A percentile compares a stretch with the other conserved stretches of the same genome.
Conservation (phyloP, 2,329 filamentous ascomycete species). For the Colletotrichum sp. region DNA sequence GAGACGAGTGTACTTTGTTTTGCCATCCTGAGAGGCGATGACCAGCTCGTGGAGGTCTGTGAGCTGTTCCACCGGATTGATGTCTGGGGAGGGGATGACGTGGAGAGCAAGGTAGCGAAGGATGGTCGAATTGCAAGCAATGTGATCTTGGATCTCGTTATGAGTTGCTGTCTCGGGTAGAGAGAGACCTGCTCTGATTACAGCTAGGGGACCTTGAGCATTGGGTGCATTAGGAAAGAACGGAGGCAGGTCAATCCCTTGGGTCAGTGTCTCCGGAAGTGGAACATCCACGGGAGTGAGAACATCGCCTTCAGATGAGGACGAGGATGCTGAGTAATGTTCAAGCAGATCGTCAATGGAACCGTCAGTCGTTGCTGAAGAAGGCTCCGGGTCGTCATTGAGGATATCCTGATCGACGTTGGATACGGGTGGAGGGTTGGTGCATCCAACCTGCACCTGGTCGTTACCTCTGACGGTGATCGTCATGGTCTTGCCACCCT, state of each 20-base stretch:
- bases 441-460: not conserved
- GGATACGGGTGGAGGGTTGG: not conserved
- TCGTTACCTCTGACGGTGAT: not conserved
- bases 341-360: not conserved
- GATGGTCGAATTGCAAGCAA: constrained; percentile 24
- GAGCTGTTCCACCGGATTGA: not conserved
- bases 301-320: not conserved
- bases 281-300: not conserved
- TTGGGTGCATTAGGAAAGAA: not conserved
- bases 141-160: constrained; percentile 10
- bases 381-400: not conserved
- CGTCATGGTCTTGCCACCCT: not conserved
- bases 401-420: not conserved
- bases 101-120: constrained; percentile 24
- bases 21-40: not conserved
- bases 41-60: not conserved
- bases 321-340: not conserved
- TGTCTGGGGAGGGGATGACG: not conserved
- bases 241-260: not conserved
- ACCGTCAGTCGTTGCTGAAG: not conserved
- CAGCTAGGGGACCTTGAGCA: not conserved
- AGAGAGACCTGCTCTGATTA: constrained; percentile 19
- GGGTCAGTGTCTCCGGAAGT: not conserved
- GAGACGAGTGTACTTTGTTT: not conserved
- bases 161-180: constrained; percentile 2